A percentile compares a stretch with the other conserved stretches of the same genome.
phyloP scores from a whole-genome alignment of 129 eudicot species.

The Saussurea involucrata region DNA sequence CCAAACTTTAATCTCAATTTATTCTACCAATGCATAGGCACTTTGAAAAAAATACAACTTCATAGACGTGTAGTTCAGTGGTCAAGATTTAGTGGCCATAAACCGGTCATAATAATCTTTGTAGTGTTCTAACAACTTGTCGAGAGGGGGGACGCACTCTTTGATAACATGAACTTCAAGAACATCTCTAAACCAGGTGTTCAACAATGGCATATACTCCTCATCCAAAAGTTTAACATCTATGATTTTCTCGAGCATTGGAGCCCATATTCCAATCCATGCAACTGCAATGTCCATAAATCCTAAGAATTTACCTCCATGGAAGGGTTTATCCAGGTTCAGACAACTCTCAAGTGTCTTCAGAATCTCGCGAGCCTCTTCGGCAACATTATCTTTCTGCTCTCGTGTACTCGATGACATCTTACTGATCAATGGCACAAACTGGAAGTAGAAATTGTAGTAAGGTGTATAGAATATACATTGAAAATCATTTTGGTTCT shows the following conservation, averaged over 20 bases:
- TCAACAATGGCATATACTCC: constrained; percentile 14
- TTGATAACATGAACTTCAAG: neutral
- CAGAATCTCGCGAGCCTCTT: constrained; percentile 18
- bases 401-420: neutral
- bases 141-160: constrained; percentile 15
- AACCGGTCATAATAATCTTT: neutral
- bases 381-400: constrained; percentile 3
- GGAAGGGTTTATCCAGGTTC: constrained; percentile 1
- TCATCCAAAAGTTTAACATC: constrained; percentile 22
- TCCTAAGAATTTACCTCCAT: neutral
- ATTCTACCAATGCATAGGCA: neutral
- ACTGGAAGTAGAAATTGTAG: neutral
- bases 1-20: neutral
- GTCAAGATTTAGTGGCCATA: neutral
- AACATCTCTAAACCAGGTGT: constrained; percentile 12
- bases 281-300: constrained; percentile 17
- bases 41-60: neutral
- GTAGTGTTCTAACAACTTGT: neutral
- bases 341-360: constrained; percentile 6
- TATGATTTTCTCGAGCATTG: constrained; percentile 2
- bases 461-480: neutral
- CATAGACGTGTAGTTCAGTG: neutral
- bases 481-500: neutral
- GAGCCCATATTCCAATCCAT: constrained; percentile 18
- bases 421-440: constrained; percentile 8